Evolutionary conservation across 192 early-diverging fungal genomes (phyloP).

Genomic region (Rhizoclosmatium sp.): DNA sequence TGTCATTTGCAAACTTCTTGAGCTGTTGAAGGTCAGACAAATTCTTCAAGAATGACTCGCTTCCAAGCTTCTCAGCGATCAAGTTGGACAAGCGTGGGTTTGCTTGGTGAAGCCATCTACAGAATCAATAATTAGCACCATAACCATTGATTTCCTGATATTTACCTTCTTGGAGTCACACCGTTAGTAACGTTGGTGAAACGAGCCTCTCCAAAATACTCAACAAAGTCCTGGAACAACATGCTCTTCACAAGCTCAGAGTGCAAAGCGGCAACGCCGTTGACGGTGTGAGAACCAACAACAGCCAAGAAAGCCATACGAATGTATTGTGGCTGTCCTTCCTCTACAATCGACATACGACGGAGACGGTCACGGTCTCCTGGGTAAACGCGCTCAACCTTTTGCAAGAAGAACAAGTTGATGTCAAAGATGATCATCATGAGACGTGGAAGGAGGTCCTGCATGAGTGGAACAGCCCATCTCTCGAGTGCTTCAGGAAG

Average conservation of each 20-base stretch:
- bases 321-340: constrained; percentile 88
- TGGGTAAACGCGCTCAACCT: constrained; percentile 86
- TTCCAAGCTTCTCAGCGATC: constrained; percentile 83
- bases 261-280: constrained; percentile 85
- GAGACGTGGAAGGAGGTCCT: constrained; percentile 92
- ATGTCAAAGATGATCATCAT: constrained; percentile 99
- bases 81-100: constrained; percentile 87
- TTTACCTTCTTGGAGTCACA: constrained; percentile 79
- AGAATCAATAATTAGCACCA: constrained; percentile 21
- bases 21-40: constrained; percentile 69
- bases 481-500: constrained; percentile 97
- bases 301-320: constrained; percentile 98
- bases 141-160: constrained; percentile 31
- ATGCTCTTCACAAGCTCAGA: constrained; percentile 57
- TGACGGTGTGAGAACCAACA: constrained; percentile 93
- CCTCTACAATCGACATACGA: constrained; percentile 95
- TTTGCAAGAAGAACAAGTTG: constrained; percentile 97
- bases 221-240: constrained; percentile 93
- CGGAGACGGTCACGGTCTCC: constrained; percentile 84
- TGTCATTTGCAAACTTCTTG: constrained; percentile 68
- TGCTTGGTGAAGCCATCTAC: constrained; percentile 95
- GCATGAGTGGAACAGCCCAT: constrained; percentile 95
- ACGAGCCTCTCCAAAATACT: constrained; percentile 83
- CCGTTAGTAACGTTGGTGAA: constrained; percentile 99
- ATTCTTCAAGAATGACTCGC: constrained; percentile 74